Evolutionary conservation across 2,329 filamentous ascomycete genomes (phyloP), one percentile per base, ranked within the genome.

Genomic region (Aspergillus ruber): DNA sequence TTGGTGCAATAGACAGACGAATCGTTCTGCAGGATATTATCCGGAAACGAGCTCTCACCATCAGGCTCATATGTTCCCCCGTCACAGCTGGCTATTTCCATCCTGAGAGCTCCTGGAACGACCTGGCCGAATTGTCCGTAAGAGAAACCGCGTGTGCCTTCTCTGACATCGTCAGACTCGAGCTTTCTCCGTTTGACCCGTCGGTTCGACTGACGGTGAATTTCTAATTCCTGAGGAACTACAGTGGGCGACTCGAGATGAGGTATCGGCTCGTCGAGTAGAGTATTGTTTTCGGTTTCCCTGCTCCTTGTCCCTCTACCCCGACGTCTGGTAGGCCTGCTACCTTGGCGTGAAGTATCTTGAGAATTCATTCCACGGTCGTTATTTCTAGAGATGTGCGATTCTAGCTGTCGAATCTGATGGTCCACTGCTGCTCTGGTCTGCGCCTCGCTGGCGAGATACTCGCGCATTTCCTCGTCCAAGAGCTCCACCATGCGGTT

Each of bases 1-100:
- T 91, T 88, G 33, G 90, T 95, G 69, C 90, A 94, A 64, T 96
- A 97, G 2, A 95, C 88, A 9, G 85, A 87, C 49, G 77, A 76
- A 67, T 97, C 88, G 64, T 90, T 84, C 56, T 81, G 83, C 52
- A 97, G 75, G 23, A 96, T 84, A 64, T 95, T 95, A 56, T 90
- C 87, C 17, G 85, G 82, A 10, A 79, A 79, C 53, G 88, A 87
- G 25, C 68, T 69, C 32, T 72, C 72, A 9, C 75, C 70, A 46
- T 74, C 63, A 15, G 67, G 70, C 57, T 84, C 80, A 57, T 79
- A 80, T 50, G 76, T 74, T 39, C 90, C 90, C 36, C 89, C 90
- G 65, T 96, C 90, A 62, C 90, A 96, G 73, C 85, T 93, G 43
- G 88, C 79, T 52, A 96, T 83, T 63, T 95, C 87, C 87, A 96